These are phyloP conservation scores for Vigna hirtella DNA, from an alignment of 306 rosid species.

Conservation along the genomic window DNA sequence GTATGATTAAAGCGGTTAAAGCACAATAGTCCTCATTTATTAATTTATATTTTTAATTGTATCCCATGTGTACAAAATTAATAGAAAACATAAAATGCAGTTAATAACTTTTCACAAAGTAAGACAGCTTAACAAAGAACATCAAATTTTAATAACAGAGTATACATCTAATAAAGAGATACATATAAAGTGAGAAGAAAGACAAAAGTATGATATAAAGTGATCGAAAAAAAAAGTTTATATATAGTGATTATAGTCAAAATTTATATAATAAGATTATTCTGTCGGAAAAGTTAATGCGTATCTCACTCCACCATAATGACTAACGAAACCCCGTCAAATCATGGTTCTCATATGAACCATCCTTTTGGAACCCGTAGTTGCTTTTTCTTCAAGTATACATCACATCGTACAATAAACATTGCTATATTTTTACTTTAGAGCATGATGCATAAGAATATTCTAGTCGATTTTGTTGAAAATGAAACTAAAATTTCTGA, in stretches of 20 bases:
- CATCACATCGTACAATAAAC: not conserved
- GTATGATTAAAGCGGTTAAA: too few relatives aligned
- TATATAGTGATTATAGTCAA: not conserved
- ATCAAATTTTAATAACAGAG: too few relatives aligned
- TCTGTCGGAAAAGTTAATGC: not conserved
- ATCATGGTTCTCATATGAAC: constrained; percentile 22
- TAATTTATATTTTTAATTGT: too few relatives aligned
- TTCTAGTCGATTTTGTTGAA: not conserved
- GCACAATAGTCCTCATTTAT: too few relatives aligned
- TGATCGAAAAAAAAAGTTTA: too few relatives aligned
- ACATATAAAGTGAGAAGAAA: too few relatives aligned
- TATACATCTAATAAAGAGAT: too few relatives aligned
- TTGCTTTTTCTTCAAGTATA: constrained; percentile 2
- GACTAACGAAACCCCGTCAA: not conserved
- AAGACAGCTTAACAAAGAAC: too few relatives aligned
- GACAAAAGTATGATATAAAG: too few relatives aligned
- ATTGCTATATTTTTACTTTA: not conserved
- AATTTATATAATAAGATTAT: not conserved
- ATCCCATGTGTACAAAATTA: too few relatives aligned
- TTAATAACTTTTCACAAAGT: too few relatives aligned
- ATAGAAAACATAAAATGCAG: too few relatives aligned
- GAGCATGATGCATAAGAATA: not conserved
- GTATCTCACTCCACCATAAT: constrained; percentile 1
- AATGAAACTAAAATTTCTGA: not conserved
- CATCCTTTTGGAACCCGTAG: not conserved